Evolutionary conservation across 768 basidiomycete species (phyloP).

Genomic region (Mycena epipterygia): DNA sequence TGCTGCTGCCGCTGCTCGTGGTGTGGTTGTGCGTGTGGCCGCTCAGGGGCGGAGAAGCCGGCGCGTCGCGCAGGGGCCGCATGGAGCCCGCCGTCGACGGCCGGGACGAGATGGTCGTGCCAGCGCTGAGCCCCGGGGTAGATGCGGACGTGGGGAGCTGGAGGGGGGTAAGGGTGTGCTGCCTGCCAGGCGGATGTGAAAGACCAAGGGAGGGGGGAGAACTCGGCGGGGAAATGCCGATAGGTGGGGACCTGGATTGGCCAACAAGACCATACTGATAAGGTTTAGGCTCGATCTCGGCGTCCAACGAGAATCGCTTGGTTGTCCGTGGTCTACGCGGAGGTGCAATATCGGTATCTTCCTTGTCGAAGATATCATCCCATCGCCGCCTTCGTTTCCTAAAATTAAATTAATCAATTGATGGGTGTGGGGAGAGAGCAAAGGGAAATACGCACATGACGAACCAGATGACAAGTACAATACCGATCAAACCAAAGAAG

Average conservation of each 20-base stretch:
- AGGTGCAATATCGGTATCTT: constrained; percentile 40
- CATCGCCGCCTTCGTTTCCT: constrained; percentile 63
- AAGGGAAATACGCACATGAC: constrained; percentile 56
- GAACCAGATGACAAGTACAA: constrained; percentile 64
- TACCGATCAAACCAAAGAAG: constrained; percentile 61
- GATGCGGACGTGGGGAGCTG: constrained; percentile 42
- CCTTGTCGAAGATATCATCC: constrained; percentile 68
- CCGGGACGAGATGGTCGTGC: constrained; percentile 51
- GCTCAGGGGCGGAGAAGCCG: constrained; percentile 35
- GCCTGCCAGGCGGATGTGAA: constrained; percentile 39
- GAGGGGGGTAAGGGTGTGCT: constrained; percentile 44
- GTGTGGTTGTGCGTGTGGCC: constrained; percentile 32
- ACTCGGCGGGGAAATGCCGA: constrained; percentile 52
- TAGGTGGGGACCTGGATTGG: constrained; percentile 52
- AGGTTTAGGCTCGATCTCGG: constrained; percentile 59
- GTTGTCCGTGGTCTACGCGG: constrained; percentile 35
- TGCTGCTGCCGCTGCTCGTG: constrained; percentile 35
- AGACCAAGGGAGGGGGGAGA: constrained; percentile 31
- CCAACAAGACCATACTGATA: constrained; percentile 78
- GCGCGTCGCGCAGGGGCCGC: constrained; percentile 46
- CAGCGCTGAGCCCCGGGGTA: constrained; percentile 41
- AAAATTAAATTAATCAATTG: constrained; percentile 30
- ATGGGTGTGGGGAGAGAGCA: constrained; percentile 14
- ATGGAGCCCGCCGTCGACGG: constrained; percentile 61
- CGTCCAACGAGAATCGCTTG: constrained; percentile 47